A percentile compares a stretch with the other conserved stretches of the same genome.
phyloP scores from a whole-genome alignment of 1,284 basidiomycete species.

The Ustilago hordei region DNA sequence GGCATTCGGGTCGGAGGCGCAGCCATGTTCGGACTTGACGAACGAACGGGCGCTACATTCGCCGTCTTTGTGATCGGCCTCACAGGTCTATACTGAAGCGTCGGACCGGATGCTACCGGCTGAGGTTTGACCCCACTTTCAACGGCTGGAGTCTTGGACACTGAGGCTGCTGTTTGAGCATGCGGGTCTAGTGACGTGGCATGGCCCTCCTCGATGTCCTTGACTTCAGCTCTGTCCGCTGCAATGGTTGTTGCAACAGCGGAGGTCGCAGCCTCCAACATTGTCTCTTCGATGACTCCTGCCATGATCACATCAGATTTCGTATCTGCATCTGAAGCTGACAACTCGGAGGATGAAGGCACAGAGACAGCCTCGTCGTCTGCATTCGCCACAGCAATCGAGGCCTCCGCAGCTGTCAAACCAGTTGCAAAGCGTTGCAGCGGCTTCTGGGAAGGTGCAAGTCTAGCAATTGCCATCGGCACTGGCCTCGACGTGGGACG shows the following conservation, averaged over 20 bases:
- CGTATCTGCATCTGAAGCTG: not conserved
- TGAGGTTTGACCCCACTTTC: not conserved
- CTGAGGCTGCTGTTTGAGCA: not conserved
- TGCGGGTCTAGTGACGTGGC: not conserved
- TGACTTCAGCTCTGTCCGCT: not conserved
- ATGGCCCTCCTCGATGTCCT: not conserved
- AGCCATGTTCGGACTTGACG: slow-evolving; percentile 26
- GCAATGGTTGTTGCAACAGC: not conserved
- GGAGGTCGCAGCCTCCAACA: not conserved
- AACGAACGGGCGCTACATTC: slow-evolving; percentile 13
- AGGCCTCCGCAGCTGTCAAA: not conserved
- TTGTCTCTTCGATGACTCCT: not conserved
- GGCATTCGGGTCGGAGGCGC: slow-evolving; percentile 8
- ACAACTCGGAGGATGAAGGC: not conserved
- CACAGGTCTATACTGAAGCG: slow-evolving; percentile 5
- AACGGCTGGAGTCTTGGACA: not conserved
- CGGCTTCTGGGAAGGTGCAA: slow-evolving; percentile 27
- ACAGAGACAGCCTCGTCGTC: not conserved
- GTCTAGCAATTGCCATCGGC: slow-evolving; percentile 42
- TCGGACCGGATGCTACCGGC: not conserved
- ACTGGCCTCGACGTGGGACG: slow-evolving; percentile 24
- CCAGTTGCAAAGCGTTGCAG: slow-evolving; percentile 1
- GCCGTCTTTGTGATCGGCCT: not conserved
- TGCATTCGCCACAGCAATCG: not conserved
- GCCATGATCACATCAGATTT: not conserved